A percentile compares a stretch with the other conserved stretches of the same genome.
phyloP scores from a whole-genome alignment of 371 early-diverging fungal genomes.

The Gilbertella persicaria region DNA sequence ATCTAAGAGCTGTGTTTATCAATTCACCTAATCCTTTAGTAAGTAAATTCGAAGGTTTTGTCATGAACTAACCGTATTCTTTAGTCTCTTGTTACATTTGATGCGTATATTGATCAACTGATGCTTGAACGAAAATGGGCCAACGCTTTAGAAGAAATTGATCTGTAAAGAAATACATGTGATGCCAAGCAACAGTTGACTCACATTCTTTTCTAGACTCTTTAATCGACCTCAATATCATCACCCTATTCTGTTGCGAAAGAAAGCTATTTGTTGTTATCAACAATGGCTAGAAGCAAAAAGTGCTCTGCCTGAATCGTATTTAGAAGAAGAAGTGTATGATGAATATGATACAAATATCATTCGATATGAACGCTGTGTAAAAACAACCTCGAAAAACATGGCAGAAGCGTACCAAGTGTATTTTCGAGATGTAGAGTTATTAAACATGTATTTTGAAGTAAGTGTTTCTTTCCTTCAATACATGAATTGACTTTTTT shows the following conservation, averaged over 20 bases:
- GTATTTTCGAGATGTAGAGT: slow-evolving; percentile 1
- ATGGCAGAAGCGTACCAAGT: slow-evolving; percentile 1
- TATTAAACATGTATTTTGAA: not conserved
- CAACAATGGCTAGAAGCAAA: slow-evolving; percentile 4
- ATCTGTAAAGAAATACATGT: slow-evolving; percentile 4
- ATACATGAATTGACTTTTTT: not conserved
- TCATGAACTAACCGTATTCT: not conserved
- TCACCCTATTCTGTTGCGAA: slow-evolving; percentile 14
- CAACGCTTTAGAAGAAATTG: slow-evolving; percentile 10
- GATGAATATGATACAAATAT: not conserved
- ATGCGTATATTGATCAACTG: slow-evolving; percentile 12
- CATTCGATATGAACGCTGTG: not conserved
- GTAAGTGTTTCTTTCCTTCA: not conserved
- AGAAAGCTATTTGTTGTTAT: slow-evolving; percentile 11
- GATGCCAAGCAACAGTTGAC: not conserved
- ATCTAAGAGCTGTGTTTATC: slow-evolving; percentile 11
- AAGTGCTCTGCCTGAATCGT: not conserved
- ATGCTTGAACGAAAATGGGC: not conserved
- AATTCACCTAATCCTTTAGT: not conserved
- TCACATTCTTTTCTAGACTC: not conserved
- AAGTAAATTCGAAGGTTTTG: not conserved
- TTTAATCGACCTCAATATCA: not conserved
- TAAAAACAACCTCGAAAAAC: not conserved
- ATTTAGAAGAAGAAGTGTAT: slow-evolving; percentile 3
- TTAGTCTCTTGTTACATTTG: slow-evolving; percentile 13